phyloP scores from a whole-genome alignment of 2,329 filamentous ascomycete species.

The Colletotrichum sp. region DNA sequence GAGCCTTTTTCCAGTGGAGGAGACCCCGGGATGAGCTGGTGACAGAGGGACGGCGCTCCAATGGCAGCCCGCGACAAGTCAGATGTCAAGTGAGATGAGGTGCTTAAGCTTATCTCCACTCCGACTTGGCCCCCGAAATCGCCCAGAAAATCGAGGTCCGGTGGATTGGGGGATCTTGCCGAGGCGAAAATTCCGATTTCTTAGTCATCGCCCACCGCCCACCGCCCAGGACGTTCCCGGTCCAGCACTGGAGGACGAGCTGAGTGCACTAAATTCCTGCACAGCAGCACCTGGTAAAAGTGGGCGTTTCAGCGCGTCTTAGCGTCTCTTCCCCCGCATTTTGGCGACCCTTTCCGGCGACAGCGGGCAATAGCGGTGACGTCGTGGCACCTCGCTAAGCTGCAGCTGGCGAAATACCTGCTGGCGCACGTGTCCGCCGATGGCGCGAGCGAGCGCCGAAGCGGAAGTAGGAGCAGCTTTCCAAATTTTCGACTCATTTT shows the following conservation, averaged over 20 bases:
- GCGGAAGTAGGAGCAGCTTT: neutral
- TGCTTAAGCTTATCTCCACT: constrained; percentile 15
- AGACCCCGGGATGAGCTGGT: neutral
- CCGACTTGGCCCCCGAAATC: neutral
- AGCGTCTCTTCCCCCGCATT: constrained; percentile 17
- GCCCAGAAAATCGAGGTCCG: neutral
- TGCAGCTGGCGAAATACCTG: constrained; percentile 3
- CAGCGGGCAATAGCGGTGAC: neutral
- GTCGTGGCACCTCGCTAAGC: constrained; percentile 10
- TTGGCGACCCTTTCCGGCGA: constrained; percentile 7
- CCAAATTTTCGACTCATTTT: neutral
- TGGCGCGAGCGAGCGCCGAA: constrained; percentile 2
- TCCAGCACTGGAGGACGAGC: neutral
- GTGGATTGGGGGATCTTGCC: neutral
- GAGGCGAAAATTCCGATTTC: neutral
- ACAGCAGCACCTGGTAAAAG: neutral
- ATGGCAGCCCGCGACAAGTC: constrained; percentile 1
- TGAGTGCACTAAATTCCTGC: neutral
- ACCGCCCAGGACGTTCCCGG: too few species aligned
- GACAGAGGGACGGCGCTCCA: neutral
- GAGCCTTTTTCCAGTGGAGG: neutral
- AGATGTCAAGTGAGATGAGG: constrained; percentile 2
- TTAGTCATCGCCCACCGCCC: neutral
- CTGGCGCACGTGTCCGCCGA: constrained; percentile 14
- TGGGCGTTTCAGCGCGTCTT: constrained; percentile 8